Base-by-base conservation (phyloP, 1,284 basidiomycete genomes). In the Apiotrichum brassicae region DNA sequence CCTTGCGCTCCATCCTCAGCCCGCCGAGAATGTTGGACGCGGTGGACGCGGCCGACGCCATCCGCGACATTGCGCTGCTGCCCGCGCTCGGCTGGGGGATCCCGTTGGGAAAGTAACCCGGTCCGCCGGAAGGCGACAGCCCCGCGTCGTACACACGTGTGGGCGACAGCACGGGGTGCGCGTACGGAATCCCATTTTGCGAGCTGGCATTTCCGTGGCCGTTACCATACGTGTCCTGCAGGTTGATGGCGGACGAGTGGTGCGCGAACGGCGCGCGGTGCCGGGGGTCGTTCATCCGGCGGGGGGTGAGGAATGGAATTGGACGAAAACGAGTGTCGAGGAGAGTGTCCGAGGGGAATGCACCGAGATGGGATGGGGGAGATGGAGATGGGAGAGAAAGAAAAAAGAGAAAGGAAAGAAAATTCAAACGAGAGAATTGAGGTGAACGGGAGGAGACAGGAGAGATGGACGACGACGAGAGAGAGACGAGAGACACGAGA, bases 221-320 rank as follows among this genome's bases (percentile, higher is more conserved):
- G n/a, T n/a, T n/a, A n/a, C 26, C 40, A 20, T 42, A 42, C 11
- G 26, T 18, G 19, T 25, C 40, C 22, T 28, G 39, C 12, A 58
- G 56, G 48, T 58, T 52, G 30, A 54, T 23, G n/a, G 53, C 49
- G 1, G 56, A 58, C 24, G 49, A 52, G 41, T 54, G 53, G 48
- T 69, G 68, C 23, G 65, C 54, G 48, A 69, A 71, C 20, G 69
- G 65, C 22, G 67, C 65, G 30, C 69, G 55, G 16, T 68, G 68
- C 18, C 68, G 60, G 16, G 61, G 62, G 51, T 70, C 68, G 23
- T 54, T 58, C 57, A 64, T 57, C 12, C 6, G 28, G 40, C 6
- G 28, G 20, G 28, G 19, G 41, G 28, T 6, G 33, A 34, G 33
- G n/a, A n/a, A 30, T 14, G 28, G 14, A 2, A 30, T 30, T 14